Evolutionary conservation across 805 yeast genomes (phyloP), one percentile per base, ranked within the genome.

Genomic region (Nakazawaea sp.): DNA sequence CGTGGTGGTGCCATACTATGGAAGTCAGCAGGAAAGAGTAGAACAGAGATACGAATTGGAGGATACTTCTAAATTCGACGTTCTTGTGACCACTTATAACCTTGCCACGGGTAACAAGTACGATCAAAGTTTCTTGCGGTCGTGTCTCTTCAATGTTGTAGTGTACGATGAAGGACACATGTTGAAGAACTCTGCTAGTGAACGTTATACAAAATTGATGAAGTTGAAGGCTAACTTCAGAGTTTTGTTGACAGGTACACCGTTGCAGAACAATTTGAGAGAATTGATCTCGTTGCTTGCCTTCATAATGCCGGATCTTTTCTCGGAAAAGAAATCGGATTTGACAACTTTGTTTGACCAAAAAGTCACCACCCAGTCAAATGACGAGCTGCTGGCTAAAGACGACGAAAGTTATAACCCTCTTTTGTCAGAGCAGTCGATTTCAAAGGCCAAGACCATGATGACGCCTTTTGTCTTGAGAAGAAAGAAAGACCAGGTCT

Each of bases 141-240:
- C 73, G 44, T 76, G 80, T 50, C 68, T 74, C 17, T 92, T 92
- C 58, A 87, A 92, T 56, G 85, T 82, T 46, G 77, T 95, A 43
- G 90, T 92, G 1, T 92, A 86, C 53, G 99, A 92, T 58, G 99
- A 92, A 65, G 99, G 99, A 2, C 99, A 92, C 58, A 80, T 92
- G 85, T 68, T 92, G 48, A 92, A 92, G 56, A 92, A 92, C 58
- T 83, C 95, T 3, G 68, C 72, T 43, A 75, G 92, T 21, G 97
- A 90, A 50, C 70, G 99, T 48, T 92, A 90, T 55, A 68, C 64
- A 43, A 90, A 88, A 58, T 67, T 92, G 43, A 89, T 90, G 95
- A 76, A 76, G 50, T 64, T 92, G 36, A 72, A 70, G 42, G 96
- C 92, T 1, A 70, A 73, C n/a, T 92, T 90, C 62, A 70, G 98